Percentiles rank a stretch among this genome's conserved stretches.
phyloP scores from a whole-genome alignment of 2,329 filamentous ascomycete species.

The Allantophomopsis cytisporea region DNA sequence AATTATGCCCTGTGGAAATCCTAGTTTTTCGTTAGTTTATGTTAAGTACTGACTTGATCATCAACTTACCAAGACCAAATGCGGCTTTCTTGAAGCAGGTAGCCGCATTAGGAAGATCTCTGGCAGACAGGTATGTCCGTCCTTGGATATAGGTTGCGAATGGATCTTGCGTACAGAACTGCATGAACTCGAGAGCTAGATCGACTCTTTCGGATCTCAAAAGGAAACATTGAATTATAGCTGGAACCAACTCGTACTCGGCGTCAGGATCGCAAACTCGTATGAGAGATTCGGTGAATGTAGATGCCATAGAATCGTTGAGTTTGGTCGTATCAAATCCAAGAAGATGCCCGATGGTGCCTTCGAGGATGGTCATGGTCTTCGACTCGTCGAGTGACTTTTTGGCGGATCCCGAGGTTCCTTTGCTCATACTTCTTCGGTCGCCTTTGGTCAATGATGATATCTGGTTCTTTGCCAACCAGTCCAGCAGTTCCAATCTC shows the following conservation, averaged over 20 bases:
- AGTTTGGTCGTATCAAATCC: conserved; percentile 37
- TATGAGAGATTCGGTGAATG: conserved; percentile 52
- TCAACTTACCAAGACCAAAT: conserved; percentile 61
- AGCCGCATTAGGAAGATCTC: conserved; percentile 61
- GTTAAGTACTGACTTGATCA: neutral
- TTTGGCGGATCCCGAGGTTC: conserved; percentile 19
- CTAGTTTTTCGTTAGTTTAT: conserved; percentile 9
- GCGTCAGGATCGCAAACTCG: conserved; percentile 52
- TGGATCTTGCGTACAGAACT: conserved; percentile 40
- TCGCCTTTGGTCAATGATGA: conserved; percentile 29
- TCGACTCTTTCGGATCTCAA: conserved; percentile 45
- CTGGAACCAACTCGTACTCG: conserved; percentile 48
- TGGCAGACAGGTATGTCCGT: conserved; percentile 59
- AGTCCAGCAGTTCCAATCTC: conserved; percentile 60
- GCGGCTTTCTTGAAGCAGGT: conserved; percentile 72
- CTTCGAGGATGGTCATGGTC: conserved; percentile 43
- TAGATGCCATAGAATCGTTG: conserved; percentile 38
- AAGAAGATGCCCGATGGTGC: conserved; percentile 47
- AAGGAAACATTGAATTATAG: conserved; percentile 47
- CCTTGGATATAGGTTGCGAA: conserved; percentile 77
- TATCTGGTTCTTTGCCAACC: conserved; percentile 49
- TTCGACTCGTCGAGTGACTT: conserved; percentile 31
- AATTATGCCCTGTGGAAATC: conserved; percentile 10
- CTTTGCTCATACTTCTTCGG: conserved; percentile 14
- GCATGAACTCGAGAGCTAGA: conserved; percentile 40